A percentile compares a stretch with the other conserved stretches of the same genome.
phyloP scores from a whole-genome alignment of 306 rosid genomes.

The Acacia confusa region DNA sequence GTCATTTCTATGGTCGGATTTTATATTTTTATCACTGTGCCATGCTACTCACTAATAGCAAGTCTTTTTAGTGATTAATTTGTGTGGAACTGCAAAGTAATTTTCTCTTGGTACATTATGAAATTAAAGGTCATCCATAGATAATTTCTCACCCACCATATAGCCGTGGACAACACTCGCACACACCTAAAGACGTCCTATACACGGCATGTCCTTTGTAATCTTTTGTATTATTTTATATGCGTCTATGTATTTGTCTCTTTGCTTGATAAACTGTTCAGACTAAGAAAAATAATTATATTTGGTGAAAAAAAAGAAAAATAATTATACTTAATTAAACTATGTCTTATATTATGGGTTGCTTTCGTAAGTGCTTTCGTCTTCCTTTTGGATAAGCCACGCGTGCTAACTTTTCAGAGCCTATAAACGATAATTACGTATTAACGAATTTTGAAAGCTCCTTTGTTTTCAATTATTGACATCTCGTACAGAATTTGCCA shows the following conservation, averaged over 20 bases:
- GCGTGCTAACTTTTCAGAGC: constrained; percentile 6
- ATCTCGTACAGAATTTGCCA: constrained; percentile 16
- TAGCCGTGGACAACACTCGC: background rate
- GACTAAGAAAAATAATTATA: background rate
- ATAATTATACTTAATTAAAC: background rate
- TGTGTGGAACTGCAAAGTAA: no score
- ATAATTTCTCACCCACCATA: no score
- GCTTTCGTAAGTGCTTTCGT: constrained; percentile 20
- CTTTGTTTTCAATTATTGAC: constrained; percentile 40
- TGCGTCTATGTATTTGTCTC: background rate
- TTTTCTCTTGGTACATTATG: no score
- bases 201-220: background rate
- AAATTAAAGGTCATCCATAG: no score
- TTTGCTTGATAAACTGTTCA: background rate
- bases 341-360: constrained; percentile 22
- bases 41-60: no score
- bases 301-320: no score
- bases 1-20: no score
- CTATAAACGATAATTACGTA: background rate
- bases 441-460: background rate
- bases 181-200: constrained; percentile 31
- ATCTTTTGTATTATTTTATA: no score
- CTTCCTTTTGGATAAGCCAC: constrained; percentile 55
- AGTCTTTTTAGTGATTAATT: no score
- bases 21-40: no score